A percentile compares a stretch with the other conserved stretches of the same genome.
Conservation (phyloP, 768 basidiomycete species). For the Termitomyces titanicus region DNA sequence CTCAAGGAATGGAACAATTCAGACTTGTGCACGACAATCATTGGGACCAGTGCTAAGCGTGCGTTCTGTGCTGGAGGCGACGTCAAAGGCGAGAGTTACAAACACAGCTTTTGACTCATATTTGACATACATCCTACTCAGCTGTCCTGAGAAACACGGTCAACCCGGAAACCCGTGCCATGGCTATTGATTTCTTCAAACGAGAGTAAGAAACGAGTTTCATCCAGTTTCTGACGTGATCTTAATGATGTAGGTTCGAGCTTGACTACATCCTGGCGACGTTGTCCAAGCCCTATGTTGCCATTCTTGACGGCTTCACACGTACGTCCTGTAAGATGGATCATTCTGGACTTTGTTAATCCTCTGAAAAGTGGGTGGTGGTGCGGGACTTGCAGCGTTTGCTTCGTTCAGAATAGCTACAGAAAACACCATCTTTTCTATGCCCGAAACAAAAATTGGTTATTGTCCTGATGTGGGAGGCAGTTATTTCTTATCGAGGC, state of each 20-base stretch:
- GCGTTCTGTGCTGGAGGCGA: conserved; percentile 97
- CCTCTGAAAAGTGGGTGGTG: conserved; percentile 79
- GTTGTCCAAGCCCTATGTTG: conserved; percentile 84
- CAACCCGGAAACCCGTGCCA: conserved; percentile 45
- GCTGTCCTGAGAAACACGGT: conserved; percentile 55
- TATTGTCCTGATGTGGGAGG: conserved; percentile 93
- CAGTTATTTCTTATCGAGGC: conserved; percentile 80
- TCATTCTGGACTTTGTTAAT: neutral
- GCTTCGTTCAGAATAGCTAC: conserved; percentile 93
- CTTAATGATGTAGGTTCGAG: conserved; percentile 56
- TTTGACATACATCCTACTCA: conserved; percentile 21
- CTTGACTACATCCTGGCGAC: conserved; percentile 70
- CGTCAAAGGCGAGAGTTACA: conserved; percentile 65
- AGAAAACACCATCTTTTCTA: conserved; percentile 86
- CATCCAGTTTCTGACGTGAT: conserved; percentile 10
- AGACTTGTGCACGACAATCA: conserved; percentile 66
- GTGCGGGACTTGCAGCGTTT: conserved; percentile 80
- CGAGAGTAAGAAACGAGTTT: conserved; percentile 61
- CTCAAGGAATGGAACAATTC: conserved; percentile 74
- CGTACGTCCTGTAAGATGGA: conserved; percentile 55
- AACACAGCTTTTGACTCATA: neutral
- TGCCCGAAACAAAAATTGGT: conserved; percentile 96
- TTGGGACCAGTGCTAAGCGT: conserved; percentile 66
- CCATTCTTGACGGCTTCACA: conserved; percentile 86
- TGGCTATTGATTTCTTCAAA: conserved; percentile 86